Percentiles rank a stretch among this genome's conserved stretches.
Conservation (phyloP, 2,329 filamentous ascomycete species). For the Exophiala alcalophila region DNA sequence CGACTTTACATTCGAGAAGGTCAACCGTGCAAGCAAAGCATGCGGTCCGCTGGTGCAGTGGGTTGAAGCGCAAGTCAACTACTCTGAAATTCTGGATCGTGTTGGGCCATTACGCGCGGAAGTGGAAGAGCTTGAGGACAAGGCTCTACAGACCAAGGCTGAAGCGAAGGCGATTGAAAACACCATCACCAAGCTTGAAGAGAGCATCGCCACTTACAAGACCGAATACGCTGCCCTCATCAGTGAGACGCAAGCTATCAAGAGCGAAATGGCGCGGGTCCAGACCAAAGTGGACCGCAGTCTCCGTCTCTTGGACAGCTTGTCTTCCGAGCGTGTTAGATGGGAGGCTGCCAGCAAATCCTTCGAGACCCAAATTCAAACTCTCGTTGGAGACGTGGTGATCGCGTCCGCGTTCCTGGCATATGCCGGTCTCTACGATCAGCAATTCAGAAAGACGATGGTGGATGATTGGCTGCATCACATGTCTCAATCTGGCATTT, state of each 20-base stretch:
- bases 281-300: constrained; percentile 98
- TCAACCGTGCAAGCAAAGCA: constrained; percentile 93
- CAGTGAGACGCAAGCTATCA: constrained; percentile 95
- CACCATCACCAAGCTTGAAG: constrained; percentile 77
- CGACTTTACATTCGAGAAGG: constrained; percentile 93
- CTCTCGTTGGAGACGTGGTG: constrained; percentile 90
- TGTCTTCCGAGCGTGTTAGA: constrained; percentile 86
- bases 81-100: constrained; percentile 93
- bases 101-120: constrained; percentile 91
- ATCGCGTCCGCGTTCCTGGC: constrained; percentile 96
- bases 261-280: constrained; percentile 91
- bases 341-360: constrained; percentile 98
- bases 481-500: constrained; percentile 85
- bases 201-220: constrained; percentile 93
- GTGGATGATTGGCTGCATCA: constrained; percentile 97
- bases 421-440: constrained; percentile 94
- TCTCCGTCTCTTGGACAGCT: constrained; percentile 86
- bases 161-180: constrained; percentile 89
- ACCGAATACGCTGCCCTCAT: constrained; percentile 92
- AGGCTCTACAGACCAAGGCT: constrained; percentile 87
- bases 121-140: constrained; percentile 79
- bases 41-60: constrained; percentile 96
- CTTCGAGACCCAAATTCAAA: constrained; percentile 96
- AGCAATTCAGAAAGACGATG: constrained; percentile 97
- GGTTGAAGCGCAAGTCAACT: constrained; percentile 94